These are phyloP conservation scores for Plasmodium yoelii DNA, from an alignment of 169 alveolate species.

Conservation along the genomic window DNA sequence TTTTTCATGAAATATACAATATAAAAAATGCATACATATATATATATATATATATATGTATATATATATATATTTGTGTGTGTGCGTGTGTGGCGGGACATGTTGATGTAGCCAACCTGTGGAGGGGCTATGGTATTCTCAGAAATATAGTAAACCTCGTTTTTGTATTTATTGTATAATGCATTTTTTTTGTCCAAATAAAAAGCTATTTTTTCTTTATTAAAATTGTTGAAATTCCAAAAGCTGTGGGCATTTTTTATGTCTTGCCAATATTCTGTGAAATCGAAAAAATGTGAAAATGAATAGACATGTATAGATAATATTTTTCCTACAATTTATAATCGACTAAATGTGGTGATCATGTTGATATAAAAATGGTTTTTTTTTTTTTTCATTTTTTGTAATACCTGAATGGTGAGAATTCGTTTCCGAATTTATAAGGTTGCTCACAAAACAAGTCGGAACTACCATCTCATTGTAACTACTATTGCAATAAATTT, in stretches of 20 bases:
- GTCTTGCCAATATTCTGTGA: slow-evolving; percentile 58
- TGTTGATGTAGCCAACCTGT: slow-evolving; percentile 24
- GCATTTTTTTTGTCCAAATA: slow-evolving; percentile 43
- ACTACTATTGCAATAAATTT: slow-evolving; percentile 38
- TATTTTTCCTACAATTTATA: too few relatives aligned
- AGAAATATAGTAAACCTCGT: slow-evolving; percentile 16
- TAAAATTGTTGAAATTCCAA: slow-evolving; percentile 65
- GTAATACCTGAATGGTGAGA: slow-evolving; percentile 11
- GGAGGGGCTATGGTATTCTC: slow-evolving; percentile 57
- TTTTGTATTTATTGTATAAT: slow-evolving; percentile 41
- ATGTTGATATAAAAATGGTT: not conserved
- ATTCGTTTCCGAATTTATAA: slow-evolving; percentile 5
- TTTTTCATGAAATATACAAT: not conserved
- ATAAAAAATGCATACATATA: not conserved
- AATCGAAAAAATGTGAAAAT: not conserved
- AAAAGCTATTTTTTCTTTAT: slow-evolving; percentile 30
- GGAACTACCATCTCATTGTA: slow-evolving; percentile 71
- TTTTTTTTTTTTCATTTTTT: too few relatives aligned
- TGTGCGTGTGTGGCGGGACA: too few relatives aligned
- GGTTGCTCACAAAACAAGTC: slow-evolving; percentile 33
- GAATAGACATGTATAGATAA: not conserved
- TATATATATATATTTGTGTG: not conserved
- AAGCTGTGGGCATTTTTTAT: slow-evolving; percentile 73
- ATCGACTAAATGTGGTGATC: too few relatives aligned
- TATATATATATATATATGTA: not conserved